These are phyloP conservation scores for Phytophthora pistaciae DNA, from an alignment of 352 stramenopile species.

Conservation along the genomic window DNA sequence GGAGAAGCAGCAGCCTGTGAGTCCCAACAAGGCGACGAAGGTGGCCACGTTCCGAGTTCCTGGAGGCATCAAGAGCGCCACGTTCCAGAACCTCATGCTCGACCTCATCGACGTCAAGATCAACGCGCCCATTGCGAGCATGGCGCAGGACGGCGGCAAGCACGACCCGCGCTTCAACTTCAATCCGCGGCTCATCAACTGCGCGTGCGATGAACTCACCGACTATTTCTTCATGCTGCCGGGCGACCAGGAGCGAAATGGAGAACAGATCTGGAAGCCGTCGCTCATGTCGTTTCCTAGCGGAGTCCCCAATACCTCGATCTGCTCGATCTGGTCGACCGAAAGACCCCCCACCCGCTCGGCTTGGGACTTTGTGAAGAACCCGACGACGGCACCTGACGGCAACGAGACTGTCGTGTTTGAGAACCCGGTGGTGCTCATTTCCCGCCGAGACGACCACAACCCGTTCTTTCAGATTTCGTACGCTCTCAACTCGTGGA, in stretches of 20 bases:
- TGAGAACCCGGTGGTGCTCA: constrained; percentile 43
- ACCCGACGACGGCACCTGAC: constrained; percentile 26
- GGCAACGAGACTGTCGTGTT: constrained; percentile 32
- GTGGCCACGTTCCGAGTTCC: constrained; percentile 39
- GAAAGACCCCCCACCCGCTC: constrained; percentile 8
- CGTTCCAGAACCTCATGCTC: constrained; percentile 59
- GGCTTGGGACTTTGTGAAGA: constrained; percentile 44
- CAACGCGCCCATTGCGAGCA: constrained; percentile 36
- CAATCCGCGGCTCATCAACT: constrained; percentile 35
- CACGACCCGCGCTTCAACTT: constrained; percentile 49
- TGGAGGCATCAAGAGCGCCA: constrained; percentile 39
- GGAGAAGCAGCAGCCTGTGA: constrained; percentile 9
- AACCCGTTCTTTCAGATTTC: constrained; percentile 70
- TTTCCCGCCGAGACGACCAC: constrained; percentile 56
- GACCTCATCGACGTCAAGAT: constrained; percentile 50
- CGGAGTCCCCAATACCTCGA: constrained; percentile 17
- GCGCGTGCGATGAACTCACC: constrained; percentile 36
- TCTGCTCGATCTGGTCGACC: constrained; percentile 28
- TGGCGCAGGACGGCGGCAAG: constrained; percentile 35
- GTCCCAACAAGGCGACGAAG: constrained; percentile 32
- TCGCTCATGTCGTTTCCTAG: constrained; percentile 9
- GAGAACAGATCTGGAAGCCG: constrained; percentile 36
- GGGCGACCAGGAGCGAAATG: constrained; percentile 32
- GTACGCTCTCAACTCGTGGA: constrained; percentile 50
- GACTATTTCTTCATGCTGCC: constrained; percentile 32